Percentiles rank a stretch among this genome's conserved stretches.
Evolutionary conservation across 2,329 filamentous ascomycete species (phyloP).

Genomic region (Reticulascus tulasneorum): DNA sequence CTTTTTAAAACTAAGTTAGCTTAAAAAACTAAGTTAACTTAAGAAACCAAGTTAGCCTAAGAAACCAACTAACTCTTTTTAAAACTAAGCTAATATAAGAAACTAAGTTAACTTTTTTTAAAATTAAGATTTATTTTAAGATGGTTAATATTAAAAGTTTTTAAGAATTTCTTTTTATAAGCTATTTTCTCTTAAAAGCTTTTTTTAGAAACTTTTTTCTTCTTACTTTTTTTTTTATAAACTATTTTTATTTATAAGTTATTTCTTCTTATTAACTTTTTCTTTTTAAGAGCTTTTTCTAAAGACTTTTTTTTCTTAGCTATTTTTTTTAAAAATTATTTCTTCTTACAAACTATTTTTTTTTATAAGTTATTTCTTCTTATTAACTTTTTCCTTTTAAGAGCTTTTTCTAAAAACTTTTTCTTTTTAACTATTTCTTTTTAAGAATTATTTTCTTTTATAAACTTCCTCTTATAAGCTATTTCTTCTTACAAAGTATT

Average conservation of each 20-base stretch:
- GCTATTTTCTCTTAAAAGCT: background rate
- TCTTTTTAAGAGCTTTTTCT: background rate
- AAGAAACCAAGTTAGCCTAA: no score
- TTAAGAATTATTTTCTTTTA: no score
- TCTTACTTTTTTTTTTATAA: no score
- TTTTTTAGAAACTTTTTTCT: no score
- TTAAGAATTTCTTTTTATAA: background rate
- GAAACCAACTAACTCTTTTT: background rate
- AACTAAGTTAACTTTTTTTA: background rate
- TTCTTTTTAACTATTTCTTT: no score
- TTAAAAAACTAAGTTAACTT: no score
- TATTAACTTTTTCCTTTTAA: background rate
- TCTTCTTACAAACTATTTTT: no score
- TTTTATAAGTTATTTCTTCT: background rate
- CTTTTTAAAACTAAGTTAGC: background rate
- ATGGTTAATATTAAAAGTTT: background rate
- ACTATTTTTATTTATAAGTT: background rate
- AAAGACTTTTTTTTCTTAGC: background rate
- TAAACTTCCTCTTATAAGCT: no score
- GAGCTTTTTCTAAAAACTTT: background rate
- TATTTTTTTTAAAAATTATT: background rate
- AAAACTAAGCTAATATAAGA: background rate
- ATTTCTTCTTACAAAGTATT: no score
- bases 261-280: background rate
- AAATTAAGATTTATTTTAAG: background rate